Conservation (phyloP, 2,329 filamentous ascomycete genomes). For the Aureobasidium sp. region DNA sequence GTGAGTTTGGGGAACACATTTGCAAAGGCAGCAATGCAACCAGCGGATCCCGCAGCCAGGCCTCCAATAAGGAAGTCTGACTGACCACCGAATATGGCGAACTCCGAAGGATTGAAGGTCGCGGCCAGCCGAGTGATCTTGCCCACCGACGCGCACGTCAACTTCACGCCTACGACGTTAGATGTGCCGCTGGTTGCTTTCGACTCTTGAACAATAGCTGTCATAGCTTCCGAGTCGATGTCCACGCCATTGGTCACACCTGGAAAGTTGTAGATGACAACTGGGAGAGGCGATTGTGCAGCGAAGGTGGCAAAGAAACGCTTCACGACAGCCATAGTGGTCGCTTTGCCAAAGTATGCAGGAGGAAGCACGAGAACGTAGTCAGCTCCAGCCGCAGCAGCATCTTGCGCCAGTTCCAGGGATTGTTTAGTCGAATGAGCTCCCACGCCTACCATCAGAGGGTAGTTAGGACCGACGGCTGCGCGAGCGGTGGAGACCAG, state of each 20-base stretch:
- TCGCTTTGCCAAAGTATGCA: conserved; percentile 37
- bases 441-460: conserved; percentile 35
- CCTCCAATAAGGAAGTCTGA: conserved; percentile 55
- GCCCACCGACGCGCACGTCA: conserved; percentile 55
- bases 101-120: conserved; percentile 45
- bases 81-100: conserved; percentile 59
- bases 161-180: conserved; percentile 57
- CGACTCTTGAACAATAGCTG: conserved; percentile 41
- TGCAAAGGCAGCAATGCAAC: conserved; percentile 44
- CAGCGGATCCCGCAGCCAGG: conserved; percentile 38
- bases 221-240: conserved; percentile 52
- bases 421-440: conserved; percentile 36
- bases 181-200: conserved; percentile 24
- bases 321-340: conserved; percentile 32
- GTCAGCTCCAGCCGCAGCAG: conserved; percentile 31
- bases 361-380: conserved; percentile 36
- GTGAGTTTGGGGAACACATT: conserved; percentile 50
- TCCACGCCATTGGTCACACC: conserved; percentile 60
- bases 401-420: conserved; percentile 34
- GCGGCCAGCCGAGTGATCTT: conserved; percentile 51
- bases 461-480: conserved; percentile 33
- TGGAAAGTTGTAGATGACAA: conserved; percentile 66
- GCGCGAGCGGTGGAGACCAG: conserved; percentile 28
- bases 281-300: conserved; percentile 50
- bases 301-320: conserved; percentile 44